Conservation (phyloP, 352 stramenopile genomes). For the Halophytophthora polymorphica region DNA sequence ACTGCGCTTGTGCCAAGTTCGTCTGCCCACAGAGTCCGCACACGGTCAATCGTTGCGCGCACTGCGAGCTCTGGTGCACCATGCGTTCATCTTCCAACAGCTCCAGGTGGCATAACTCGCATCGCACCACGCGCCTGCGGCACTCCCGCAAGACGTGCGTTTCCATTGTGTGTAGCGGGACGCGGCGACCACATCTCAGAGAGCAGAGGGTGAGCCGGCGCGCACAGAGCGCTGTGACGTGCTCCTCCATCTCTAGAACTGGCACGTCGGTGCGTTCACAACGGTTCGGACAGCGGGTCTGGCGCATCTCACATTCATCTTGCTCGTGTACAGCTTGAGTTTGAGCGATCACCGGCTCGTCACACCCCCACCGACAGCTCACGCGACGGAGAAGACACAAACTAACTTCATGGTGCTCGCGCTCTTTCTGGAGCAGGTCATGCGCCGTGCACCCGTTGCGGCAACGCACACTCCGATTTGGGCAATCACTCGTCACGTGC, state of each 20-base stretch:
- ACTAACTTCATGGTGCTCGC: constrained; percentile 39
- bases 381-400: constrained; percentile 51
- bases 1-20: constrained; percentile 25
- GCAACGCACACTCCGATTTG: constrained; percentile 52
- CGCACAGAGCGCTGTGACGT: constrained; percentile 30
- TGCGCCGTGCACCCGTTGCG: constrained; percentile 57
- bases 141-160: constrained; percentile 38
- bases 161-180: constrained; percentile 46
- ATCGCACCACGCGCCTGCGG: constrained; percentile 36
- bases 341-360: constrained; percentile 43
- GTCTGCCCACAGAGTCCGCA: constrained; percentile 55
- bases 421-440: constrained; percentile 39
- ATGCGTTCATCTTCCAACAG: constrained; percentile 36
- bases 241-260: constrained; percentile 36
- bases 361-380: constrained; percentile 54
- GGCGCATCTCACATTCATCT: constrained; percentile 48
- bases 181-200: constrained; percentile 44
- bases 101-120: constrained; percentile 26
- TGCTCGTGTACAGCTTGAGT: constrained; percentile 43
- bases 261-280: constrained; percentile 35
- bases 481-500: constrained; percentile 46
- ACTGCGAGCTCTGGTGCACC: constrained; percentile 32
- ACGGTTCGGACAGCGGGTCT: constrained; percentile 48
- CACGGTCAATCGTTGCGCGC: constrained; percentile 37
- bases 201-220: constrained; percentile 36